A percentile compares a stretch with the other conserved stretches of the same genome.
Conservation (phyloP, 139 green algal species). For the Volvox reticuliferus region DNA sequence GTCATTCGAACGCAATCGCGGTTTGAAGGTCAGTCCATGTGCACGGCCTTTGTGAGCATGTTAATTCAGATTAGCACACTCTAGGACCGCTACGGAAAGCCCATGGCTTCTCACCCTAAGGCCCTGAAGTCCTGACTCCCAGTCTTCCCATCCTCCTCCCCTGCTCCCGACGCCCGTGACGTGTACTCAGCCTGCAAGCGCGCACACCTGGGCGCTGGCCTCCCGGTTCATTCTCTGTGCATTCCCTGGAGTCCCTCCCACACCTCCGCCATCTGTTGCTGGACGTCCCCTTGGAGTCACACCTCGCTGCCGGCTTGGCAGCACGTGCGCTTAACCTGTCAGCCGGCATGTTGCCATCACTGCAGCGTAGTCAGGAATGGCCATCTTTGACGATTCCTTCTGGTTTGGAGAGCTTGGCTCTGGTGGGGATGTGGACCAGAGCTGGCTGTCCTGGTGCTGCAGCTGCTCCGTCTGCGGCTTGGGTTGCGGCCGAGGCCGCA, state of each 20-base stretch:
- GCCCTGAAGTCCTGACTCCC: no score
- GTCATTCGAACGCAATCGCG: no score
- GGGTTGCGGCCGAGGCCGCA: background rate
- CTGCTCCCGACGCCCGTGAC: background rate
- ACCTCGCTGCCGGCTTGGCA: background rate
- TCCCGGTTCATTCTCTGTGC: background rate
- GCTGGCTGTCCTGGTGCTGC: background rate
- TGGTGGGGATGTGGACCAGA: background rate
- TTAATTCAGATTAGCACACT: no score
- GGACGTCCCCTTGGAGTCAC: conserved; percentile 11
- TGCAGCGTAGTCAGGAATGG: background rate
- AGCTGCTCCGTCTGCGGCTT: background rate
- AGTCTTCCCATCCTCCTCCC: no score
- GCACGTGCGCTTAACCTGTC: background rate
- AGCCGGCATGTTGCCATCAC: no score
- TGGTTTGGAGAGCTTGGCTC: background rate
- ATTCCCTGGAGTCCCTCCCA: conserved; percentile 11
- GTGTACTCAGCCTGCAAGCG: background rate
- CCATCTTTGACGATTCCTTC: background rate
- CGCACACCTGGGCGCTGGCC: background rate
- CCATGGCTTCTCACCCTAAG: no score
- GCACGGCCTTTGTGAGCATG: no score
- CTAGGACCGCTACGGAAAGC: no score
- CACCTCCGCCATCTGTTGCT: conserved; percentile 2
- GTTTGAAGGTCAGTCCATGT: no score